Percentiles rank a stretch among this genome's conserved stretches.
phyloP scores from a whole-genome alignment of 805 yeast species.

The Clavispora carvajalis region DNA sequence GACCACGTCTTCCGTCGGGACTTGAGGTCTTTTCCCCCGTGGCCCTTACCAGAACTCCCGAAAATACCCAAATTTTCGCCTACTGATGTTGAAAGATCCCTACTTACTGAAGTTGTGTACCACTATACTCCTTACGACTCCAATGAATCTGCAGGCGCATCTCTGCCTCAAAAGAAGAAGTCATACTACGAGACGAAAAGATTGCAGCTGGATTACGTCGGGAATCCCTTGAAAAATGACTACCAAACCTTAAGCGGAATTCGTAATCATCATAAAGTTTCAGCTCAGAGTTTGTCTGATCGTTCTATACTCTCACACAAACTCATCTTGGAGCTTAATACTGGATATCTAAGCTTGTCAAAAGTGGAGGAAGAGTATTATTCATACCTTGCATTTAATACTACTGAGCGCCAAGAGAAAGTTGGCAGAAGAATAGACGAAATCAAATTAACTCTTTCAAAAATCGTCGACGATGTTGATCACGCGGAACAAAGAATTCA shows the following conservation, averaged over 20 bases:
- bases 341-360: conserved; percentile 38
- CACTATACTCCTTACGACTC: conserved; percentile 49
- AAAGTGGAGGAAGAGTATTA: conserved; percentile 40
- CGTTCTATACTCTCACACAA: conserved; percentile 52
- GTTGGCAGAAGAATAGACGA: conserved; percentile 42
- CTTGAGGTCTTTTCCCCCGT: conserved; percentile 28
- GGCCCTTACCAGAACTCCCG: conserved; percentile 80
- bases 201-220: conserved; percentile 59
- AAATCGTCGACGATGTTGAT: conserved; percentile 42
- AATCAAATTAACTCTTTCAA: conserved; percentile 39
- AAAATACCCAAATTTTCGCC: conserved; percentile 57
- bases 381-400: conserved; percentile 25
- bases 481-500: conserved; percentile 33
- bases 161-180: conserved; percentile 18
- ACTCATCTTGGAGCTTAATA: conserved; percentile 51
- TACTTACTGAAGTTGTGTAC: conserved; percentile 68
- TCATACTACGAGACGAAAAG: conserved; percentile 57
- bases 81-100: conserved; percentile 72
- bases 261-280: conserved; percentile 33
- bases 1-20: conserved; percentile 26
- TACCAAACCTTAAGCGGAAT: conserved; percentile 48
- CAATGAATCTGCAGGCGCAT: conserved; percentile 17
- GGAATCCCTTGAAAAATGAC: conserved; percentile 58
- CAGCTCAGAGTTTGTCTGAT: conserved; percentile 5
- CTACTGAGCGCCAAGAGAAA: conserved; percentile 35